phyloP scores from a whole-genome alignment of 257 asterid species.

The Solanum dulcamara region DNA sequence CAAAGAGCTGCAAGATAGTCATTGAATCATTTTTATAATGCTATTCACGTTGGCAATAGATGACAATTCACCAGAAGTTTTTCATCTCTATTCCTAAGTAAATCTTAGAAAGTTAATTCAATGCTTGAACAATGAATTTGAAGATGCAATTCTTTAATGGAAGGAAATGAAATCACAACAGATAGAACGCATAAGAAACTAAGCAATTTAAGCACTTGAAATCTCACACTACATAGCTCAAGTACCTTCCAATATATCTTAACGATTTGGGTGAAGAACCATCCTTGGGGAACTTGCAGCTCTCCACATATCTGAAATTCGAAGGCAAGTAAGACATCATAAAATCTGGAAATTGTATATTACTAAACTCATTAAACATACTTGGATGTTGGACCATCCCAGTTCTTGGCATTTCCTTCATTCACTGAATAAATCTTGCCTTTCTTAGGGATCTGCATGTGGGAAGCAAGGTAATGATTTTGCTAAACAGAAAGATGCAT shows the following conservation, averaged over 20 bases:
- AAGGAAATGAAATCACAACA: background rate
- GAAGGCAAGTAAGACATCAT: background rate
- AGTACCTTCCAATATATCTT: constrained; percentile 94
- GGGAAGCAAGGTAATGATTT: background rate
- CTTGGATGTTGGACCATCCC: constrained; percentile 91
- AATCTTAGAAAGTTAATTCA: background rate
- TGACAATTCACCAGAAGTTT: background rate
- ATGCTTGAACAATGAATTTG: background rate
- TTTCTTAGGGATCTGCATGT: constrained; percentile 63
- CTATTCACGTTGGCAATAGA: background rate
- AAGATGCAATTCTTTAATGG: background rate
- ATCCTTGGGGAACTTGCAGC: constrained; percentile 81
- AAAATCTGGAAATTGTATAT: background rate
- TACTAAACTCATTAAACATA: constrained; percentile 12
- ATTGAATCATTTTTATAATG: background rate
- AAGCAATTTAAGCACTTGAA: background rate
- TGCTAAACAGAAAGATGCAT: background rate
- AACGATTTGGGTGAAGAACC: constrained; percentile 89
- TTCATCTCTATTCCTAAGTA: background rate
- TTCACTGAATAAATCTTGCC: constrained; percentile 90
- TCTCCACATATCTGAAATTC: constrained; percentile 60
- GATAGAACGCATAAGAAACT: background rate
- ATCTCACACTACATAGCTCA: background rate
- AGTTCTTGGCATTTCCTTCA: constrained; percentile 91
- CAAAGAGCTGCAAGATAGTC: background rate